phyloP scores from a whole-genome alignment of 2,329 filamentous ascomycete genomes.

The Aspergillus cejpii region DNA sequence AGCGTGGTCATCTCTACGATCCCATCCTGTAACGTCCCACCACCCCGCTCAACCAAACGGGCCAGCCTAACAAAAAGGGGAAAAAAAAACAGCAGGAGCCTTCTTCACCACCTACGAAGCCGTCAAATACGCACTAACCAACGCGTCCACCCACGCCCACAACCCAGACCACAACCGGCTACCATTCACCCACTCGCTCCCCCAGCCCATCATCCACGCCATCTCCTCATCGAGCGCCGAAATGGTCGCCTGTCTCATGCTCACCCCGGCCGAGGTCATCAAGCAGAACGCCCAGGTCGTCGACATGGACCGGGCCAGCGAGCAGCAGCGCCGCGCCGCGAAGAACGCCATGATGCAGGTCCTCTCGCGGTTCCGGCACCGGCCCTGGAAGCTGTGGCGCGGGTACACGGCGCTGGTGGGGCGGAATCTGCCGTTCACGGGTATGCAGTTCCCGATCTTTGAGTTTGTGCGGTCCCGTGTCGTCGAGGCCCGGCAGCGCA shows the following conservation, averaged over 20 bases:
- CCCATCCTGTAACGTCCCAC: constrained; percentile 60
- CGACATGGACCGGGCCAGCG: constrained; percentile 25
- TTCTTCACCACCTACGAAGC: constrained; percentile 90
- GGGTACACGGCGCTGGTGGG: constrained; percentile 78
- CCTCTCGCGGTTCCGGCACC: constrained; percentile 50
- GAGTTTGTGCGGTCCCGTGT: constrained; percentile 60
- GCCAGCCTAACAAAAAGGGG: background rate
- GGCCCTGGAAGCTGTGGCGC: constrained; percentile 52
- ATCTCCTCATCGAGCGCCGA: constrained; percentile 70
- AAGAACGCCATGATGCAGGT: constrained; percentile 52
- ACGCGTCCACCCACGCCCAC: constrained; percentile 36
- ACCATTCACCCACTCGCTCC: constrained; percentile 44
- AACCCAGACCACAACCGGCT: constrained; percentile 1
- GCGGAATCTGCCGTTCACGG: constrained; percentile 79
- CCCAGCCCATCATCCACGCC: constrained; percentile 64
- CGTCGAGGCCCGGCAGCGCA: constrained; percentile 38
- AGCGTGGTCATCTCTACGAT: constrained; percentile 78
- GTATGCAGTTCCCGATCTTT: constrained; percentile 81
- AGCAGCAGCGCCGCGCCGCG: constrained; percentile 9
- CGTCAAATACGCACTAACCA: constrained; percentile 58
- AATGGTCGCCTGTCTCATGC: constrained; percentile 74
- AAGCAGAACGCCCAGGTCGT: constrained; percentile 94
- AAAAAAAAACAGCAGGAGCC: constrained; percentile 56
- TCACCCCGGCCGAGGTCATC: constrained; percentile 82
- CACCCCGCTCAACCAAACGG: no score